phyloP scores from a whole-genome alignment of 768 basidiomycete species.

The Lactarius vividus region DNA sequence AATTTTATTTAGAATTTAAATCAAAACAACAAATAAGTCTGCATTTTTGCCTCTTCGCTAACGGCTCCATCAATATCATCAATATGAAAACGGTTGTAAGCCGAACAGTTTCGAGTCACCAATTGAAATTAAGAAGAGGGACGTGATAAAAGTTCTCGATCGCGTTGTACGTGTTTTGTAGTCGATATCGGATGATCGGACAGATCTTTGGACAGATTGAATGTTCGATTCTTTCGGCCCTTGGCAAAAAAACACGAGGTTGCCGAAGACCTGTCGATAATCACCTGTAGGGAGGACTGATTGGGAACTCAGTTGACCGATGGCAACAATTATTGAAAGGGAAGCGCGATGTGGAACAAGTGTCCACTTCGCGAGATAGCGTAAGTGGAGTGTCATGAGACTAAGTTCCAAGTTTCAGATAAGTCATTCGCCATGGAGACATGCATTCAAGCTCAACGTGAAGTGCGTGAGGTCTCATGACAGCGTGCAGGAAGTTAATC shows the following conservation, averaged over 20 bases:
- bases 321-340: neutral
- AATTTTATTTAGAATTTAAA: too few relatives aligned
- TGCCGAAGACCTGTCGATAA: neutral
- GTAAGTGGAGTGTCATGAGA: neutral
- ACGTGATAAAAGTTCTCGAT: neutral
- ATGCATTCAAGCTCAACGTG: slow-evolving; percentile 1
- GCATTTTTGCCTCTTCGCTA: neutral
- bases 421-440: slow-evolving; percentile 6
- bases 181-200: slow-evolving; percentile 3
- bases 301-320: neutral
- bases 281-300: neutral
- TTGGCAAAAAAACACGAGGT: neutral
- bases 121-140: neutral
- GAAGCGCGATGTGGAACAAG: neutral
- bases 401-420: neutral
- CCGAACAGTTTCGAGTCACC: neutral
- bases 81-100: neutral
- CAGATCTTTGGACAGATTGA: neutral
- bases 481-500: neutral
- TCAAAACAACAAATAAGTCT: too few relatives aligned
- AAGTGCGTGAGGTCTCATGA: slow-evolving; percentile 3
- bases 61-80: neutral
- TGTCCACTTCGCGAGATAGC: neutral
- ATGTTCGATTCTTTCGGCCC: neutral
- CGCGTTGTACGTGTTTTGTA: neutral